These are phyloP conservation scores for Auriscalpium vulgare DNA, from an alignment of 768 basidiomycete species.

Conservation along the genomic window DNA sequence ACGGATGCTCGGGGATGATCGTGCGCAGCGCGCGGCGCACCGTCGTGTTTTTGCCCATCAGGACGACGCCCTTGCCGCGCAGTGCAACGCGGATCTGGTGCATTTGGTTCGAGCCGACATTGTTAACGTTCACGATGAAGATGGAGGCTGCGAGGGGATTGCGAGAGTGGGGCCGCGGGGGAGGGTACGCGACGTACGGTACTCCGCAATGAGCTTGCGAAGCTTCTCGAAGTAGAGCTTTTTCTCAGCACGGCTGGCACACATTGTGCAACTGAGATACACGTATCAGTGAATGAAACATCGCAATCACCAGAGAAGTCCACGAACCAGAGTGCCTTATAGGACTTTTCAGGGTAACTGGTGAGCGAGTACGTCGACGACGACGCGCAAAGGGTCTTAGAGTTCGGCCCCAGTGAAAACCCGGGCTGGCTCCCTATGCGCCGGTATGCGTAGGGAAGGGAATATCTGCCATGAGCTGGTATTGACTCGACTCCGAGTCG, in stretches of 20 bases:
- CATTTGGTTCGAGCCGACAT: conserved; percentile 99
- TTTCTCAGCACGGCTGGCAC: conserved; percentile 86
- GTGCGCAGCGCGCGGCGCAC: conserved; percentile 95
- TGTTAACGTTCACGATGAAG: conserved; percentile 99
- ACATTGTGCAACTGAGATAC: no score
- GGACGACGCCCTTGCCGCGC: conserved; percentile 90
- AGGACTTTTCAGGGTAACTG: no score
- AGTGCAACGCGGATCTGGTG: conserved; percentile 94
- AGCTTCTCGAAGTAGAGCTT: conserved; percentile 88
- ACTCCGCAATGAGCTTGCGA: conserved; percentile 85
- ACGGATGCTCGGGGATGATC: conserved; percentile 83
- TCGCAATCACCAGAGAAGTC: no score
- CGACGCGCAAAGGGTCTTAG: no score
- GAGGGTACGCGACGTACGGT: conserved; percentile 49
- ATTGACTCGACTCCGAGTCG: no score
- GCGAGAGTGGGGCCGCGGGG: neutral
- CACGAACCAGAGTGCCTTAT: no score
- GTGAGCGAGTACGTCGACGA: no score
- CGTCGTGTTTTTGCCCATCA: conserved; percentile 99
- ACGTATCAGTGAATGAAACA: no score
- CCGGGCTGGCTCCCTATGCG: no score
- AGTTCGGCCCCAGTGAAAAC: no score
- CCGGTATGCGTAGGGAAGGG: no score
- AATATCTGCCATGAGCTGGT: no score
- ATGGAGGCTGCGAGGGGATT: conserved; percentile 67